Evolutionary conservation across 495 filamentous ascomycete species (phyloP).

Genomic region (Ramalina peruviana): DNA sequence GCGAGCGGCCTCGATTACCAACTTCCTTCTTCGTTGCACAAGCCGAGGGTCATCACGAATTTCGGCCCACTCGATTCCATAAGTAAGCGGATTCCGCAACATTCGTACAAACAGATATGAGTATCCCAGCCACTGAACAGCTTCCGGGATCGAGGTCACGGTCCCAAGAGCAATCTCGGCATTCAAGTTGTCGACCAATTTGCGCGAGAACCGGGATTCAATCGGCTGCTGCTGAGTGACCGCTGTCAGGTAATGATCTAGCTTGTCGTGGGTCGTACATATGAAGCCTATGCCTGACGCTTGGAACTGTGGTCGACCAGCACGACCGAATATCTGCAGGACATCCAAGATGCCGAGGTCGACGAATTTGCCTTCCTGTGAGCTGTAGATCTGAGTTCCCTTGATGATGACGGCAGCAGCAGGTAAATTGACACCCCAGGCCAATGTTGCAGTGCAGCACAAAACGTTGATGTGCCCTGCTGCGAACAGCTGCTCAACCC

Average conservation of each 20-base stretch:
- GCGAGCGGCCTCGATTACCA: constrained; percentile 76
- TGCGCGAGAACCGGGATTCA: constrained; percentile 80
- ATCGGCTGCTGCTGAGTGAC: constrained; percentile 95
- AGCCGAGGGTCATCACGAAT: constrained; percentile 72
- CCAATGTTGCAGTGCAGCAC: constrained; percentile 94
- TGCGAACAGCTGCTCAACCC: constrained; percentile 80
- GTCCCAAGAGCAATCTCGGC: constrained; percentile 90
- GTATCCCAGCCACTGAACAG: constrained; percentile 92
- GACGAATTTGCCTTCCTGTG: constrained; percentile 89
- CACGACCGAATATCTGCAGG: constrained; percentile 95
- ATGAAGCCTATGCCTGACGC: constrained; percentile 95
- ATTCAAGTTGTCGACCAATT: constrained; percentile 91
- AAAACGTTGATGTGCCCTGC: constrained; percentile 87
- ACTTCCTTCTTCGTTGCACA: constrained; percentile 62
- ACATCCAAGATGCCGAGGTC: constrained; percentile 96
- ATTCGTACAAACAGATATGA: constrained; percentile 95
- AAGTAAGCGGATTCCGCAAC: constrained; percentile 77
- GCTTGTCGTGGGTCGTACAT: constrained; percentile 81
- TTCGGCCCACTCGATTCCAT: constrained; percentile 95
- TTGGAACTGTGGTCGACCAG: constrained; percentile 92
- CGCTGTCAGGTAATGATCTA: constrained; percentile 82
- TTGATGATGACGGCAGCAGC: constrained; percentile 97
- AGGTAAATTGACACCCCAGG: constrained; percentile 98
- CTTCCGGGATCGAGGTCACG: constrained; percentile 87
- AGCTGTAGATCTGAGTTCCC: constrained; percentile 91